A percentile compares a stretch with the other conserved stretches of the same genome.
These are phyloP conservation scores for Melaleuca alternifolia DNA, from an alignment of 345 rosid genomes.

Conservation along the genomic window DNA sequence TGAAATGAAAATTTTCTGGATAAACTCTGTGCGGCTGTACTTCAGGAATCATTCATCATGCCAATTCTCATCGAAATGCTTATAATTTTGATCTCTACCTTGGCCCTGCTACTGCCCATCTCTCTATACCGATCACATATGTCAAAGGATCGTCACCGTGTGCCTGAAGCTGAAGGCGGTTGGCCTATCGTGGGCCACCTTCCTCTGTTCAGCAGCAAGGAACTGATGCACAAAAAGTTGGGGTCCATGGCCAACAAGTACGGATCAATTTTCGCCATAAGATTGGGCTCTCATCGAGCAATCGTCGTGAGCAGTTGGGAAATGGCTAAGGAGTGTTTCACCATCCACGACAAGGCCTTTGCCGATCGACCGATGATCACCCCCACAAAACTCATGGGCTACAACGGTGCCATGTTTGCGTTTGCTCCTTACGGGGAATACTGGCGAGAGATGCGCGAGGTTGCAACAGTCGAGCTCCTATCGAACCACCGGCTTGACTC, in stretches of 20 bases:
- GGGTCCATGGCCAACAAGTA: constrained; percentile 20
- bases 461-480: constrained; percentile 11
- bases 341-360: constrained; percentile 17
- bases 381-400: constrained; percentile 20
- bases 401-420: constrained; percentile 24
- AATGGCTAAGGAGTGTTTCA: constrained; percentile 24
- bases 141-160: background rate
- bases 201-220: constrained; percentile 14
- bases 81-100: background rate
- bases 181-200: constrained; percentile 37
- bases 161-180: constrained; percentile 17
- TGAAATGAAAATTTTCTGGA: background rate
- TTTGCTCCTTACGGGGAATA: constrained; percentile 27
- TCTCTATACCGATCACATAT: background rate
- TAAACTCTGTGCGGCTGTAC: background rate
- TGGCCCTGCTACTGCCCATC: background rate
- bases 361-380: constrained; percentile 1
- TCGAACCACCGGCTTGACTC: constrained; percentile 18
- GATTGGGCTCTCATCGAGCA: constrained; percentile 10
- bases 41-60: background rate
- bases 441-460: constrained; percentile 33
- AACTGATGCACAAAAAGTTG: constrained; percentile 9
- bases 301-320: constrained; percentile 18
- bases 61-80: background rate
- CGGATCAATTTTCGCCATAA: constrained; percentile 19